A percentile compares a stretch with the other conserved stretches of the same genome.
Evolutionary conservation across 73 alveolate genomes (phyloP).

Genomic region (Uronychia setigera): DNA sequence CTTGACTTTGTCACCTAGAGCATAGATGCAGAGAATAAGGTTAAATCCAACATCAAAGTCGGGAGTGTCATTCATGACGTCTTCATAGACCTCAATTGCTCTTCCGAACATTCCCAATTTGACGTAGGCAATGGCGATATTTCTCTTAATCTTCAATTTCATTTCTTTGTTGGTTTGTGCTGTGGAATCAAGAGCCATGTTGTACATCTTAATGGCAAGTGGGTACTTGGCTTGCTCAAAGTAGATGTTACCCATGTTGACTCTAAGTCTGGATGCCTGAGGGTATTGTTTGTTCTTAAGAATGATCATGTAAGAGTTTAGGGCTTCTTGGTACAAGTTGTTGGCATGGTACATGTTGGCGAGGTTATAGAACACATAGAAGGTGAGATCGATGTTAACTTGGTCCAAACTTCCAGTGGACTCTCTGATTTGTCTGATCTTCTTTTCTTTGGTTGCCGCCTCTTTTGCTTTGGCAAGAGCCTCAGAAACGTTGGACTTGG

Average conservation of each 20-base stretch:
- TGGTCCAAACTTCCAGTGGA: constrained; percentile 69
- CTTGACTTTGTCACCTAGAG: constrained; percentile 89
- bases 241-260: constrained; percentile 98
- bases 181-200: constrained; percentile 99
- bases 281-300: constrained; percentile 90
- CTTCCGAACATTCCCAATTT: constrained; percentile 92
- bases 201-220: constrained; percentile 98
- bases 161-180: constrained; percentile 96
- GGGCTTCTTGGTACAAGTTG: constrained; percentile 77
- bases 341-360: constrained; percentile 77
- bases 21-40: constrained; percentile 90
- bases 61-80: constrained; percentile 78
- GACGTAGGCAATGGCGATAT: constrained; percentile 97
- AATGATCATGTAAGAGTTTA: constrained; percentile 82
- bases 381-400: constrained; percentile 79
- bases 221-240: constrained; percentile 96
- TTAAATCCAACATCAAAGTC: constrained; percentile 89
- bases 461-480: constrained; percentile 83
- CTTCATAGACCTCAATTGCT: constrained; percentile 91
- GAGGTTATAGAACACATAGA: constrained; percentile 71
- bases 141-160: constrained; percentile 96
- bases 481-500: constrained; percentile 63
- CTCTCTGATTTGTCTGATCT: constrained; percentile 78
- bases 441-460: constrained; percentile 81
- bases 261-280: constrained; percentile 83